Conservation (phyloP, 768 basidiomycete genomes). For the Boletus reticuloceps region DNA sequence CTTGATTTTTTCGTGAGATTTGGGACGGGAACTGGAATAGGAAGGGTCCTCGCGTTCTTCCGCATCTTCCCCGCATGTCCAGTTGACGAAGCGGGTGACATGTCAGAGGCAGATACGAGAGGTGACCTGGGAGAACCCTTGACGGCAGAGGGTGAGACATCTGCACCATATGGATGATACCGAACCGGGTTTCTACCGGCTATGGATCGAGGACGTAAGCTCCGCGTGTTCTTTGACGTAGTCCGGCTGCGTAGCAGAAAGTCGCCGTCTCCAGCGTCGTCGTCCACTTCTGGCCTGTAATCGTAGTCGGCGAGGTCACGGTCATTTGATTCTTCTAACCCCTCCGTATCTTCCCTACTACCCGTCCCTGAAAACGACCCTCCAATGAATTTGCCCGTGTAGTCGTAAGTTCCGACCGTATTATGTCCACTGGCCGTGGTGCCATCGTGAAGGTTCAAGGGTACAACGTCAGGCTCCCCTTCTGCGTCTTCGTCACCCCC, state of each 20-base stretch:
- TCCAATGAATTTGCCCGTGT: slow-evolving; percentile 14
- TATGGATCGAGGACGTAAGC: slow-evolving; percentile 36
- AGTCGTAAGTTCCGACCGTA: slow-evolving; percentile 27
- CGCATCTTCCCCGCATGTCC: slow-evolving; percentile 28
- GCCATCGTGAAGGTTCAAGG: slow-evolving; percentile 26
- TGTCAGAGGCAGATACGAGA: slow-evolving; percentile 25
- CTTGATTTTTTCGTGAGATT: slow-evolving; percentile 70
- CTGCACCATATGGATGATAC: slow-evolving; percentile 32
- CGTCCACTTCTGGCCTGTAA: slow-evolving; percentile 29
- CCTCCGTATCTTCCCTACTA: slow-evolving; percentile 28
- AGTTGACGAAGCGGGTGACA: slow-evolving; percentile 27
- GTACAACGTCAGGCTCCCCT: slow-evolving; percentile 30
- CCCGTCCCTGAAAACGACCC: slow-evolving; percentile 23
- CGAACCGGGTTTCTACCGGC: slow-evolving; percentile 32
- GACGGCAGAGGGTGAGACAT: slow-evolving; percentile 28
- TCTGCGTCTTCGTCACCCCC: slow-evolving; percentile 37
- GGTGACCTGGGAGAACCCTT: slow-evolving; percentile 33
- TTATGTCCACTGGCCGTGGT: slow-evolving; percentile 24
- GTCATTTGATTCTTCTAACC: slow-evolving; percentile 19
- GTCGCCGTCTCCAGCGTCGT: slow-evolving; percentile 33
- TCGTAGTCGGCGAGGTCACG: slow-evolving; percentile 27
- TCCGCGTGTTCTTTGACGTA: slow-evolving; percentile 38
- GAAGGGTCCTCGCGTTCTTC: slow-evolving; percentile 41
- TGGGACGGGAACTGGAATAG: slow-evolving; percentile 61
- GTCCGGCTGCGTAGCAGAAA: slow-evolving; percentile 29